phyloP scores from a whole-genome alignment of 768 basidiomycete species.

The Auriscalpium microsporum region DNA sequence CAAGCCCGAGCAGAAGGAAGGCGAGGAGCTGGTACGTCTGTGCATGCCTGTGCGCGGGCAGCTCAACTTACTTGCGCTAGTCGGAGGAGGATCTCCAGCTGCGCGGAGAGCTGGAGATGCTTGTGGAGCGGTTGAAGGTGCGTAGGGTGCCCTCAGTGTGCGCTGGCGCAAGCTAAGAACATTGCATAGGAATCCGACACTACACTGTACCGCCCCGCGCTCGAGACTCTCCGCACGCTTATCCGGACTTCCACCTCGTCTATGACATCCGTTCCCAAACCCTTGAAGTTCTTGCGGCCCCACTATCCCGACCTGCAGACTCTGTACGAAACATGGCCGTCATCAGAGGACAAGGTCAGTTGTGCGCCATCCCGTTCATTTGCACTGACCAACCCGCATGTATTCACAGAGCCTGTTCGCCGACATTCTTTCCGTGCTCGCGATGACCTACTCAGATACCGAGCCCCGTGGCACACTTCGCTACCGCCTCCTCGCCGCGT shows the following conservation, averaged over 20 bases:
- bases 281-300: conserved; percentile 93
- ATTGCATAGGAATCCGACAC: conserved; percentile 74
- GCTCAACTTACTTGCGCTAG: conserved; percentile 29
- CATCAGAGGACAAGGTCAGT: conserved; percentile 70
- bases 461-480: conserved; percentile 92
- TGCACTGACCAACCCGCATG: neutral
- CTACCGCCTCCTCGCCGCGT: conserved; percentile 80
- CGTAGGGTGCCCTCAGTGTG: conserved; percentile 12
- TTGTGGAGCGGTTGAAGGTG: conserved; percentile 89
- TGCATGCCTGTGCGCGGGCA: neutral
- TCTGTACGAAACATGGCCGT: conserved; percentile 73
- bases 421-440: conserved; percentile 94
- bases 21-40: conserved; percentile 65
- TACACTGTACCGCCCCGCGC: conserved; percentile 75
- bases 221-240: conserved; percentile 88
- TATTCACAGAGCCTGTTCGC: conserved; percentile 75
- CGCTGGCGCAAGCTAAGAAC: conserved; percentile 2
- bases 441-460: conserved; percentile 99
- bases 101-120: conserved; percentile 92
- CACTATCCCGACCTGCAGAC: conserved; percentile 83
- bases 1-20: conserved; percentile 43
- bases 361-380: neutral
- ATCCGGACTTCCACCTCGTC: conserved; percentile 96
- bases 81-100: conserved; percentile 94
- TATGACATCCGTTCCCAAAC: conserved; percentile 99